Evolutionary conservation across 2,329 filamentous ascomycete genomes (phyloP).

Genomic region (Ceratocystis colombiana): DNA sequence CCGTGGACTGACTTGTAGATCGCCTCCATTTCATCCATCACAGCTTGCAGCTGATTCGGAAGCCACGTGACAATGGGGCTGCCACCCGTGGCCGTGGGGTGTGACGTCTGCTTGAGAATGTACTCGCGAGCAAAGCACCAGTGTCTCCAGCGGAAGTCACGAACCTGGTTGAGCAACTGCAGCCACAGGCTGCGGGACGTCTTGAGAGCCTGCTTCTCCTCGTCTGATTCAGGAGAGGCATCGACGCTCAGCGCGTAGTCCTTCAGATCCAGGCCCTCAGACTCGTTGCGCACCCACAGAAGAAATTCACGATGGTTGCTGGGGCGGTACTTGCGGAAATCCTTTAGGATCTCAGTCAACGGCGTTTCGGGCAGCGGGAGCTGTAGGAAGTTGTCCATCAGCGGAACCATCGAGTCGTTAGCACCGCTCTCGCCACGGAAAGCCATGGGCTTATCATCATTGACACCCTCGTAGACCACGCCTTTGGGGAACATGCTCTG

Average conservation of each 20-base stretch:
- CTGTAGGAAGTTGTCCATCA: slow-evolving; percentile 78
- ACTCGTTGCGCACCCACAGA: slow-evolving; percentile 51
- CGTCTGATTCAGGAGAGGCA: slow-evolving; percentile 24
- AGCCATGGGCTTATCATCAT: slow-evolving; percentile 56
- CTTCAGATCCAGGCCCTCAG: slow-evolving; percentile 44
- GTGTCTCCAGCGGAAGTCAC: slow-evolving; percentile 73
- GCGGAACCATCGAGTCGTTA: slow-evolving; percentile 87
- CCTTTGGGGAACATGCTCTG: slow-evolving; percentile 92
- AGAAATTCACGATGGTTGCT: slow-evolving; percentile 83
- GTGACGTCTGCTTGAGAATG: slow-evolving; percentile 65
- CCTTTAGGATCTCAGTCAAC: slow-evolving; percentile 73
- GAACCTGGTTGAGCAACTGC: slow-evolving; percentile 59
- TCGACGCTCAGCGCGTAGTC: slow-evolving; percentile 44
- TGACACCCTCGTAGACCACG: slow-evolving; percentile 78
- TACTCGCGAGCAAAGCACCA: slow-evolving; percentile 82
- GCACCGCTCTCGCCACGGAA: slow-evolving; percentile 91
- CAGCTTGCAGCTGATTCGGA: slow-evolving; percentile 68
- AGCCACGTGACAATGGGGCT: slow-evolving; percentile 78
- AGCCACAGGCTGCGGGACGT: slow-evolving; percentile 53
- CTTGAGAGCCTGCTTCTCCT: slow-evolving; percentile 36
- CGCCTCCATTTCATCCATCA: slow-evolving; percentile 58
- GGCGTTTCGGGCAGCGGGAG: slow-evolving; percentile 83
- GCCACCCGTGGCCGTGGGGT: slow-evolving; percentile 70
- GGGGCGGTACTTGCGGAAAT: slow-evolving; percentile 83
- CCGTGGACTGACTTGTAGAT: slow-evolving; percentile 43